Base-by-base conservation (phyloP, 257 asterid species). In the Ilex asprella region DNA sequence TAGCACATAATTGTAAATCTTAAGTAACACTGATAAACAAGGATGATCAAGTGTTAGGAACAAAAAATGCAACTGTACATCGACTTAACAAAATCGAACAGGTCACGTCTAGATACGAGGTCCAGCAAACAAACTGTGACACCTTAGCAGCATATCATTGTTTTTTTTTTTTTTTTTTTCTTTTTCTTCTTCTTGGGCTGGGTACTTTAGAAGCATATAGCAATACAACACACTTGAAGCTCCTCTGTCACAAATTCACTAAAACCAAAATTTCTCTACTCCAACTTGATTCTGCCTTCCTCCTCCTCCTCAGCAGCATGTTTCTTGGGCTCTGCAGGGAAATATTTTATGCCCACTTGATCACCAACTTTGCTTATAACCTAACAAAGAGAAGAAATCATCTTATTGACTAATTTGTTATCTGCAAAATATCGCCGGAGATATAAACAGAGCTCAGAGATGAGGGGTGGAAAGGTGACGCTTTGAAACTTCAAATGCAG, bases 281-380 rank as follows among this genome's bases (percentile, higher is more conserved):
- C 95, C 70, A 86, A 71, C 85, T 86, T 89, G 52, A 75, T 69
- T 66, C 87, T 58, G 61, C 61, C 83, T 56, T 76, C 89, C 73
- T 86, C 95, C 73, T 86, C 95, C 75, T 77, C 78, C 78, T 84
- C 82, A 69, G 27, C 27, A 21, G 27, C 27, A 21, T 74, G 84
- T 74, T 88, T 91, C 61, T 74, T 65, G 13, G 96, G 95, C 80
- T 88, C 98, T 0, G 94, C 86, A 0, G 95, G 98, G 63, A 88
- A 91, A 73, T 91, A 91, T 63, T 91, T 91, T 59, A 91, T 81
- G 44, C 98, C 98, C 51, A 86, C 72, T 67, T 88, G 64, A 70
- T 88, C 96, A 44, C 98, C 98, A 14, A 91, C 95, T 14, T 62
- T 69, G 74, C 94, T 82, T 64, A 91, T 73, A 51, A 89, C 94